Evolutionary conservation across 352 stramenopile genomes (phyloP).

Genomic region (Globisporangium spiculum): DNA sequence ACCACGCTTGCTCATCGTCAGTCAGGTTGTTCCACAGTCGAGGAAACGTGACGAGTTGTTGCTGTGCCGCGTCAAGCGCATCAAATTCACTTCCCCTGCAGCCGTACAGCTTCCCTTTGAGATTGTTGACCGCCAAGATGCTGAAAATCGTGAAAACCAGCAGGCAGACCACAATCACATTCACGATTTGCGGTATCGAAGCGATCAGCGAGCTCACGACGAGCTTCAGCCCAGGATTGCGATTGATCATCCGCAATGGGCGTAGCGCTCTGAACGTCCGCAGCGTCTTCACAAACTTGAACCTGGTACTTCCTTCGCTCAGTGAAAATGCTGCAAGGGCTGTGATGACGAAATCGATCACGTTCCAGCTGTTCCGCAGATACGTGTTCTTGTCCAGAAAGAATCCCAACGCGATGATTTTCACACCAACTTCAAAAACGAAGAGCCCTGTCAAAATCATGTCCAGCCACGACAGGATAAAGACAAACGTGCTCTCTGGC

Average conservation of each 20-base stretch:
- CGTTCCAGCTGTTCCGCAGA: constrained; percentile 85
- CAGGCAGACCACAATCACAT: constrained; percentile 81
- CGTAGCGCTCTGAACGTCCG: constrained; percentile 77
- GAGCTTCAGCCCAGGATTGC: constrained; percentile 61
- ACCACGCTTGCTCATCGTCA: constrained; percentile 32
- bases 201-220: constrained; percentile 81
- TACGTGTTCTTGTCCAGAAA: constrained; percentile 64
- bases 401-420: constrained; percentile 84
- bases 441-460: constrained; percentile 80
- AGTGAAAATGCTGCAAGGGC: constrained; percentile 68
- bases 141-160: constrained; percentile 88
- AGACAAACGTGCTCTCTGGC: constrained; percentile 39
- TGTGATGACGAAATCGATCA: constrained; percentile 90
- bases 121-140: constrained; percentile 88
- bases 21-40: constrained; percentile 44
- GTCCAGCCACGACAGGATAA: constrained; percentile 60
- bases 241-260: constrained; percentile 83
- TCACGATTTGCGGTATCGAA: constrained; percentile 76
- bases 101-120: constrained; percentile 86
- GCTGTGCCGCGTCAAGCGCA: constrained; percentile 29
- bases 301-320: constrained; percentile 60
- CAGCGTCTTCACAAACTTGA: constrained; percentile 65
- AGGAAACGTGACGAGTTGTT: constrained; percentile 46
- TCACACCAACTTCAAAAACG: constrained; percentile 80
- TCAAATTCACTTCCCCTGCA: constrained; percentile 59